These are phyloP conservation scores for Silybum marianum DNA, from an alignment of 129 eudicot species.

Conservation along the genomic window DNA sequence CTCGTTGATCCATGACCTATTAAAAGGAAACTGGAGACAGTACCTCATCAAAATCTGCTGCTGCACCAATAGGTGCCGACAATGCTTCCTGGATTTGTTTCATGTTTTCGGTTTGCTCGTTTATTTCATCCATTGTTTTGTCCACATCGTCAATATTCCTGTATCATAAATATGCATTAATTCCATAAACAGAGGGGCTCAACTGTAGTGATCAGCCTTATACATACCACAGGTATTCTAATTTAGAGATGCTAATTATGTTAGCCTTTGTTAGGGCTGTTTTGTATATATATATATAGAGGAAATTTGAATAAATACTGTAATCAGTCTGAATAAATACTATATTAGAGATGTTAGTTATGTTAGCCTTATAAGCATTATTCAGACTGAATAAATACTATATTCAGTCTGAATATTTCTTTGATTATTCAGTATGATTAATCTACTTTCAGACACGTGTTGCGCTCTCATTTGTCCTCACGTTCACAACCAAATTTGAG, in stretches of 20 bases:
- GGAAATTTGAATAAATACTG: too few species aligned
- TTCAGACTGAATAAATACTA: too few species aligned
- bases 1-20: slow-evolving; percentile 1
- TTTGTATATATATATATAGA: too few species aligned
- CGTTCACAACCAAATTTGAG: too few species aligned
- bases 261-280: background rate
- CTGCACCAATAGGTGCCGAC: slow-evolving; percentile 52
- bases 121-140: slow-evolving; percentile 55
- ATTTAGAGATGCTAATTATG: background rate
- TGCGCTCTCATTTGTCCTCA: too few species aligned
- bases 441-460: too few species aligned
- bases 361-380: too few species aligned
- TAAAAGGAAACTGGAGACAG: background rate
- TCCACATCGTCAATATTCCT: slow-evolving; percentile 54
- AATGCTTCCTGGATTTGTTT: slow-evolving; percentile 59
- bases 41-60: slow-evolving; percentile 59
- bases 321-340: too few species aligned
- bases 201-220: background rate
- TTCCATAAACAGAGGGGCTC: background rate
- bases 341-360: too few species aligned
- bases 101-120: slow-evolving; percentile 52
- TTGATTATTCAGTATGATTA: too few species aligned
- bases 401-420: too few species aligned
- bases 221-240: background rate
- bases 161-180: slow-evolving; percentile 2